A percentile compares a stretch with the other conserved stretches of the same genome.
Evolutionary conservation across 805 yeast species (phyloP).

Genomic region (Sugiyamaella americana): DNA sequence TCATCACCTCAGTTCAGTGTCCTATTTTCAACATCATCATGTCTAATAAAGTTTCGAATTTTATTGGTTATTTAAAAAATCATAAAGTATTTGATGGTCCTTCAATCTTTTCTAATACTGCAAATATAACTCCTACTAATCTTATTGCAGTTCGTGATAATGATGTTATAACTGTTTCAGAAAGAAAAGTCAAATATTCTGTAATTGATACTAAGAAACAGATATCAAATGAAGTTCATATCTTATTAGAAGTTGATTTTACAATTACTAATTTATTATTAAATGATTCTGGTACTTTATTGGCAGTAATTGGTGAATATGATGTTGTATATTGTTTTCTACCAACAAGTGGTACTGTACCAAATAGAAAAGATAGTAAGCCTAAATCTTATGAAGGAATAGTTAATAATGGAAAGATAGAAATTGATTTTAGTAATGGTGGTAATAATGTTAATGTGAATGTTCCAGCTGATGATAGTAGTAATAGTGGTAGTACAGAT

Average conservation of each 20-base stretch:
- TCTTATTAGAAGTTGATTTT: conserved; percentile 23
- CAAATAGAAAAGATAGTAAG: background rate
- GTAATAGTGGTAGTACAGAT: conserved; percentile 18
- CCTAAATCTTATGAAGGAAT: background rate
- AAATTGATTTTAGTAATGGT: background rate
- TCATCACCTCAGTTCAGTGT: no score
- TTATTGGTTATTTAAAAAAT: background rate
- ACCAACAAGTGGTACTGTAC: background rate
- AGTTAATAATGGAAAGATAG: background rate
- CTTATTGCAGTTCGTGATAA: conserved; percentile 13
- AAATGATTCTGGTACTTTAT: conserved; percentile 38
- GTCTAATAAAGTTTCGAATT: background rate
- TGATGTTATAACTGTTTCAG: conserved; percentile 33
- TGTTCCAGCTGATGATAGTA: conserved; percentile 21
- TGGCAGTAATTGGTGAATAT: conserved; percentile 38
- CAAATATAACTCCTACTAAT: conserved; percentile 3
- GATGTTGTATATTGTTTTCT: conserved; percentile 29
- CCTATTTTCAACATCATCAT: no score
- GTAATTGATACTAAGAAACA: conserved; percentile 5
- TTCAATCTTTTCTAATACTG: background rate
- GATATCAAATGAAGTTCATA: background rate
- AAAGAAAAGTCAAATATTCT: conserved; percentile 33
- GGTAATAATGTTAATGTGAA: no score
- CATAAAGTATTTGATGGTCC: background rate
- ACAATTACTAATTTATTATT: conserved; percentile 33